Conservation (phyloP, 1,139 yeast species). For the Sugiyamaella grinbergsii region DNA sequence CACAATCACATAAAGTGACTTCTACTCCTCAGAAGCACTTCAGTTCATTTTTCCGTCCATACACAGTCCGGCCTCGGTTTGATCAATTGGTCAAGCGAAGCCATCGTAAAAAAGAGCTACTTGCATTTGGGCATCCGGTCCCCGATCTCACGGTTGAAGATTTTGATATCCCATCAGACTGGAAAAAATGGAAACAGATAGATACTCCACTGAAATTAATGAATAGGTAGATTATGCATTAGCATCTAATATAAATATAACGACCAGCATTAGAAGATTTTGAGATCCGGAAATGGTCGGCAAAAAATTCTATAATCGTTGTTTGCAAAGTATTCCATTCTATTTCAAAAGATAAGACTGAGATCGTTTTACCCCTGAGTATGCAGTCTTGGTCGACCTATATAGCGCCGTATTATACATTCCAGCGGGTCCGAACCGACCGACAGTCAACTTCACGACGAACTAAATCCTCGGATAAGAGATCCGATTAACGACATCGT, state of each 20-base stretch:
- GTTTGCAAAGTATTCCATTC: too few species aligned
- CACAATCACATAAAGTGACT: conserved; percentile 2
- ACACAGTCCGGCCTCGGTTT: conserved; percentile 29
- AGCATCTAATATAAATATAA: too few species aligned
- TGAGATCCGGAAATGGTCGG: too few species aligned
- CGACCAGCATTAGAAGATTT: too few species aligned
- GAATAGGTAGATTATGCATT: not conserved
- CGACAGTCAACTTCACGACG: too few species aligned
- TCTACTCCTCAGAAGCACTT: conserved; percentile 21
- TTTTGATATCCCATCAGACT: conserved; percentile 81
- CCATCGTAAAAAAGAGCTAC: conserved; percentile 27
- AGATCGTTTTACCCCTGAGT: too few species aligned
- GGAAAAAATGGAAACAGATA: conserved; percentile 45
- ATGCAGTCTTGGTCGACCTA: too few species aligned
- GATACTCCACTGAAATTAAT: not conserved
- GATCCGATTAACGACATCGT: too few species aligned
- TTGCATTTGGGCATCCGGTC: conserved; percentile 33
- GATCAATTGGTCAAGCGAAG: conserved; percentile 29
- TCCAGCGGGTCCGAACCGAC: too few species aligned
- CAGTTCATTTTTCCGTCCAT: conserved; percentile 28
- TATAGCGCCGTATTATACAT: not conserved
- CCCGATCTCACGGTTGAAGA: conserved; percentile 59
- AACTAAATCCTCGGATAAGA: too few species aligned
- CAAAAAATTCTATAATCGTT: too few species aligned
- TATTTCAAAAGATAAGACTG: not conserved